Conservation (phyloP, 345 rosid species). For the Rubroshorea leprosula region DNA sequence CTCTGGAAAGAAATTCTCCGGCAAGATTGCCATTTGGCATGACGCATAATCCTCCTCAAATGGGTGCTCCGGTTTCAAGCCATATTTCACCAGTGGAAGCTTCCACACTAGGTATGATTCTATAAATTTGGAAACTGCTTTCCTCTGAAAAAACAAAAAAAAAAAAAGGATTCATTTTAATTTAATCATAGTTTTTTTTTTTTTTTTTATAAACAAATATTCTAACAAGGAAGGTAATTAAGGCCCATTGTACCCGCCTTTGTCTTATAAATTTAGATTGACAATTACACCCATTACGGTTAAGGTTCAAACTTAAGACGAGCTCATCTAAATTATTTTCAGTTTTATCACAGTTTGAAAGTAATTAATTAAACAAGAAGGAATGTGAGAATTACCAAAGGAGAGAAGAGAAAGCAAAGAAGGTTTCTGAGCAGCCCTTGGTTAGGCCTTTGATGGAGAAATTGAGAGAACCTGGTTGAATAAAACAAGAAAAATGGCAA, state of each 20-base stretch:
- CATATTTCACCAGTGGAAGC: constrained; percentile 42
- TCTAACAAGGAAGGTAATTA: too few species aligned
- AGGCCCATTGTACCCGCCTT: too few species aligned
- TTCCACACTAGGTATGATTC: constrained; percentile 53
- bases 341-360: too few species aligned
- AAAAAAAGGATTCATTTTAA: background rate
- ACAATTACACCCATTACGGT: too few species aligned
- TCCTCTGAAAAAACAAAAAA: constrained; percentile 23
- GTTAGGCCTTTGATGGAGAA: constrained; percentile 47
- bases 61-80: constrained; percentile 52
- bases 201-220: too few species aligned
- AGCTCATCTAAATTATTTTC: too few species aligned
- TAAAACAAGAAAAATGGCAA: constrained; percentile 61
- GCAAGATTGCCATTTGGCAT: constrained; percentile 58
- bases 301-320: too few species aligned
- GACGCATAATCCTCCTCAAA: constrained; percentile 54
- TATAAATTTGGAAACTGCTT: constrained; percentile 40
- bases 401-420: constrained; percentile 42
- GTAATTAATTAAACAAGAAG: background rate
- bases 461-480: constrained; percentile 58
- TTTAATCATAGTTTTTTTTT: background rate
- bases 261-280: too few species aligned
- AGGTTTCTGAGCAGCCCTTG: constrained; percentile 29
- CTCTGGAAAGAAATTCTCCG: constrained; percentile 46
- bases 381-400: constrained; percentile 34